phyloP scores from a whole-genome alignment of 768 basidiomycete genomes.

The Hemileccinum rubropunctum region DNA sequence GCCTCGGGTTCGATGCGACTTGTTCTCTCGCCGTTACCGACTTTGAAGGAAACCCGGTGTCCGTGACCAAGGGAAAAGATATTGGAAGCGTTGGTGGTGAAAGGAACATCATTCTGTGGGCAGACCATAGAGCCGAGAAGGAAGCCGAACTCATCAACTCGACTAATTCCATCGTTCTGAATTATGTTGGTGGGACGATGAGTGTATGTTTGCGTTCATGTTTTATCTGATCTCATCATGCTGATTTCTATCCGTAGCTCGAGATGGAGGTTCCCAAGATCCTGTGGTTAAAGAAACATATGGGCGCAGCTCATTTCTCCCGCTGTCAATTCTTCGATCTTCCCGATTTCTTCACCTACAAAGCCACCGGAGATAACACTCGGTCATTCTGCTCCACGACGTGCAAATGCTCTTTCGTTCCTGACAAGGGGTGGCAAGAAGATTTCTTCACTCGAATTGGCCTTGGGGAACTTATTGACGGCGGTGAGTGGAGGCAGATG shows the following conservation, averaged over 20 bases:
- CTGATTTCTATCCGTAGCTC: slow-evolving; percentile 46
- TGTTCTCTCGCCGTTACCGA: slow-evolving; percentile 91
- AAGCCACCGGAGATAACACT: slow-evolving; percentile 66
- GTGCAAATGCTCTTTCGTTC: slow-evolving; percentile 94
- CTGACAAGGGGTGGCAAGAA: slow-evolving; percentile 83
- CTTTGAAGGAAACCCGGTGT: slow-evolving; percentile 66
- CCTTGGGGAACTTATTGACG: slow-evolving; percentile 62
- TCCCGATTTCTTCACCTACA: slow-evolving; percentile 95
- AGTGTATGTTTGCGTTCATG: slow-evolving; percentile 52
- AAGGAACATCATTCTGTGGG: slow-evolving; percentile 92
- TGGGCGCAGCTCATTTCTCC: slow-evolving; percentile 68
- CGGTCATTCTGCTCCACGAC: slow-evolving; percentile 92
- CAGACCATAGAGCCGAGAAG: slow-evolving; percentile 90
- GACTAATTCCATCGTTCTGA: slow-evolving; percentile 79
- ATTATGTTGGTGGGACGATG: slow-evolving; percentile 96
- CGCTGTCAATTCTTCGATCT: slow-evolving; percentile 85
- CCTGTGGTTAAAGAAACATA: slow-evolving; percentile 91
- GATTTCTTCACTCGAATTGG: slow-evolving; percentile 88
- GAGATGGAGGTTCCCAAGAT: slow-evolving; percentile 99
- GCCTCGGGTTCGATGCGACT: slow-evolving; percentile 93
- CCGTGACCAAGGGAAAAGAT: slow-evolving; percentile 64
- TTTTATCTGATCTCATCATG: neutral
- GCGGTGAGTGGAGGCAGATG: slow-evolving; percentile 65
- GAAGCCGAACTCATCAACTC: slow-evolving; percentile 90
- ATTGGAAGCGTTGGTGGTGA: slow-evolving; percentile 61